These are phyloP conservation scores for Malus sieversii DNA, from an alignment of 306 rosid genomes.

Conservation along the genomic window DNA sequence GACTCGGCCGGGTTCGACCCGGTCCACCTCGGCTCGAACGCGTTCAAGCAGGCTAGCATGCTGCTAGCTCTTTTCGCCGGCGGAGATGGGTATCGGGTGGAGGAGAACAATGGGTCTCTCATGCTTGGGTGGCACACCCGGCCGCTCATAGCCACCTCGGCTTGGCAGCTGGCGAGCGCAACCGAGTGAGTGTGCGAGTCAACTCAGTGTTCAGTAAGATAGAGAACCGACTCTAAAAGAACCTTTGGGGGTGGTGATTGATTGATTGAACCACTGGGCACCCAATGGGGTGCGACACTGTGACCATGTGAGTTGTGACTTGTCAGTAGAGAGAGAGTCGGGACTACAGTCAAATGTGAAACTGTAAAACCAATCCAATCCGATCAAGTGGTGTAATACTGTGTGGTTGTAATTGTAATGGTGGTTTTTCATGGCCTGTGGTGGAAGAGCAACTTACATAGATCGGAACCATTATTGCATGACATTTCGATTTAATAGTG, in stretches of 20 bases:
- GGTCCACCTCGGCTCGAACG: constrained; percentile 72
- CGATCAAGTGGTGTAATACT: background rate
- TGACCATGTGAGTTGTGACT: background rate
- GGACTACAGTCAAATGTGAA: background rate
- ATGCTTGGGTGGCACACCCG: constrained; percentile 89
- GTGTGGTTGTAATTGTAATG: background rate
- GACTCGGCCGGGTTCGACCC: constrained; percentile 59
- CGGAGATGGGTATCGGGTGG: constrained; percentile 68
- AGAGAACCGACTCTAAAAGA: background rate
- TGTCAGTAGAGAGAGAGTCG: background rate
- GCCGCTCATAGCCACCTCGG: constrained; percentile 80
- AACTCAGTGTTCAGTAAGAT: background rate
- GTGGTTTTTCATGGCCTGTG: background rate
- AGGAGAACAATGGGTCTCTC: constrained; percentile 65
- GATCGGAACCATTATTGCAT: too few species aligned
- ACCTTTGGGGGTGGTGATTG: background rate
- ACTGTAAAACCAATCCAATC: background rate
- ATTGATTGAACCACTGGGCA: background rate
- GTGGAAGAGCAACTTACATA: too few species aligned
- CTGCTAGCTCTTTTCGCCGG: constrained; percentile 55
- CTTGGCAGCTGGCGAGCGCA: constrained; percentile 49
- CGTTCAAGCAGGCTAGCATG: constrained; percentile 75
- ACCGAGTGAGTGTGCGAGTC: background rate
- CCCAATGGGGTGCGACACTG: background rate
- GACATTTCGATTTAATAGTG: too few species aligned